phyloP scores from a whole-genome alignment of 2,329 filamentous ascomycete genomes.

The Colletotrichum sp. region DNA sequence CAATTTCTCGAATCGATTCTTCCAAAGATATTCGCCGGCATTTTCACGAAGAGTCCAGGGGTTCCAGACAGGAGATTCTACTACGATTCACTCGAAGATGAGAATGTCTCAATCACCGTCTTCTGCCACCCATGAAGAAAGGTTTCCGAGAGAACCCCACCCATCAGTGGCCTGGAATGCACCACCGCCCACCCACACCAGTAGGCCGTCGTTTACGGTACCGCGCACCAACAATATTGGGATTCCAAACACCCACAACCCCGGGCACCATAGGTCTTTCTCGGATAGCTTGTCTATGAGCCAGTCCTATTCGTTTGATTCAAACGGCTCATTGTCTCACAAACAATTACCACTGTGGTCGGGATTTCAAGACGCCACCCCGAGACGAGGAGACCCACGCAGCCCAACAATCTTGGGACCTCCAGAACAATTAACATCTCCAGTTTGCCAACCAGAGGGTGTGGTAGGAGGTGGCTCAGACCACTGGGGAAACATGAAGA shows the following conservation, averaged over 20 bases:
- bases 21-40: background rate
- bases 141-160: background rate
- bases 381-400: background rate
- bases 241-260: background rate
- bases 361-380: background rate
- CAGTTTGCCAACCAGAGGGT: background rate
- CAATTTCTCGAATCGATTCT: background rate
- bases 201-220: background rate
- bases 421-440: background rate
- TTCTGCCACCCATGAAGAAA: background rate
- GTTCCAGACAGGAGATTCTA: background rate
- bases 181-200: background rate
- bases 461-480: background rate
- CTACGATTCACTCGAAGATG: background rate
- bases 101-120: background rate
- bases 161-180: background rate
- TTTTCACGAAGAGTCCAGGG: background rate
- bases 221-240: background rate
- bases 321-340: background rate
- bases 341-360: background rate
- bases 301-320: background rate
- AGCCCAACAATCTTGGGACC: background rate
- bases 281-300: conserved; percentile 4
- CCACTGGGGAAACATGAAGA: background rate
- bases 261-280: conserved; percentile 2